A percentile compares a stretch with the other conserved stretches of the same genome.
Conservation (phyloP, 2,329 filamentous ascomycete genomes). For the Beauveria pseudobassiana region DNA sequence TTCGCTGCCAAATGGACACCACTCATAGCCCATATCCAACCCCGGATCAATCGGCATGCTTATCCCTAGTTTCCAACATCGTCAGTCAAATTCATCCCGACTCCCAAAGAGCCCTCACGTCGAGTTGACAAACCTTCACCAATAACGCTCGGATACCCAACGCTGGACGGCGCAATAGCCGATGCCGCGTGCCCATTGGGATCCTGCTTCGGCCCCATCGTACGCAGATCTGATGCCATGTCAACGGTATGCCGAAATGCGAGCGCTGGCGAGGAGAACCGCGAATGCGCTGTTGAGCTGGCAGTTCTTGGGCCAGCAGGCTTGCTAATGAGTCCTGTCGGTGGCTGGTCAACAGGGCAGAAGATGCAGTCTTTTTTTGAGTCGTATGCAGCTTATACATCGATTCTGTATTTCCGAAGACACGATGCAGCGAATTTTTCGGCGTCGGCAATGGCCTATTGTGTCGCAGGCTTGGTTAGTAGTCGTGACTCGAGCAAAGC, state of each 20-base stretch:
- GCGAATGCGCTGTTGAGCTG: constrained; percentile 31
- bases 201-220: not conserved
- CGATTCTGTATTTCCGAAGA: constrained; percentile 62
- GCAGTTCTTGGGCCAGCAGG: constrained; percentile 28
- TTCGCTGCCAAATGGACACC: not conserved
- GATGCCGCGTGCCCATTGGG: not conserved
- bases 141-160: not conserved
- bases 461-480: not conserved
- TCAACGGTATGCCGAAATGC: constrained; percentile 31
- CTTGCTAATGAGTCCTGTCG: constrained; percentile 36
- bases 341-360: constrained; percentile 70
- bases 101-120: not conserved
- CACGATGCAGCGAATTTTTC: constrained; percentile 81
- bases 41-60: not conserved
- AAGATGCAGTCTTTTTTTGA: constrained; percentile 92
- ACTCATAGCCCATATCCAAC: not conserved
- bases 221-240: constrained; percentile 13
- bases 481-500: not conserved
- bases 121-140: not conserved
- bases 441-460: constrained; percentile 72
- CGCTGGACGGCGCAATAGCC: not conserved
- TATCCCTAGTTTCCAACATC: not conserved
- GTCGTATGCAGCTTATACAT: constrained; percentile 79
- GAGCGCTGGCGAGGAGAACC: constrained; percentile 37
- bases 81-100: not conserved